These are phyloP conservation scores for Singerocomus rubriflavus DNA, from an alignment of 1,284 basidiomycete genomes.

Conservation along the genomic window DNA sequence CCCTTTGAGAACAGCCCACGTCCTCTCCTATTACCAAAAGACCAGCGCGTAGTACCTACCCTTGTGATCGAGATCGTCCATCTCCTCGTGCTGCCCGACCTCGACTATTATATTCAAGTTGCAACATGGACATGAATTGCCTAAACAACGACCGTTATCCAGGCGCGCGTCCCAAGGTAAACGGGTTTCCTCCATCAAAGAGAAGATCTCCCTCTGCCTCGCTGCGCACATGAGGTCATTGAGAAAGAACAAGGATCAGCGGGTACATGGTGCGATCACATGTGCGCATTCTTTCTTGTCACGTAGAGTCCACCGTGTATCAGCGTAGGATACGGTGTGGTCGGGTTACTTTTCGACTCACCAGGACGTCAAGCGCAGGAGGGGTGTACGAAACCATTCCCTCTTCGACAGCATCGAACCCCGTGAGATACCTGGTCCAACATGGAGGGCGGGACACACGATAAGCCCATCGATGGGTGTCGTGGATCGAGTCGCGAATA, in stretches of 20 bases:
- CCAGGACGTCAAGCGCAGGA: too few relatives aligned
- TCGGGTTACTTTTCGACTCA: constrained; percentile 7
- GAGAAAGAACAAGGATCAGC: constrained; percentile 5
- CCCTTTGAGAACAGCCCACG: too few relatives aligned
- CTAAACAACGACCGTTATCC: constrained; percentile 21
- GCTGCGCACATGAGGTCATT: constrained; percentile 34
- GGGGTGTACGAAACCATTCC: too few relatives aligned
- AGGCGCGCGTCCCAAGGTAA: constrained; percentile 27
- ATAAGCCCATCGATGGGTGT: constrained; percentile 16
- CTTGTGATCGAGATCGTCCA: too few relatives aligned
- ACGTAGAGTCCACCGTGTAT: constrained; percentile 12
- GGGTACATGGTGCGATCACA: constrained; percentile 6
- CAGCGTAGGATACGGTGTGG: neutral
- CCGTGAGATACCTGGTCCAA: neutral
- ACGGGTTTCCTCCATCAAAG: constrained; percentile 26
- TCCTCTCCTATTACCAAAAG: too few relatives aligned
- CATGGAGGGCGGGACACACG: neutral
- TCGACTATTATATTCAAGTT: too few relatives aligned
- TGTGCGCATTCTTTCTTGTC: constrained; percentile 7
- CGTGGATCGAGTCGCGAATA: constrained; percentile 24
- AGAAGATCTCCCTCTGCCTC: constrained; percentile 25
- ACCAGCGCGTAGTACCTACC: too few relatives aligned
- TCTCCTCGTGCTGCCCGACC: too few relatives aligned
- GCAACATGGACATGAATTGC: too few relatives aligned
- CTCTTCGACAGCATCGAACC: constrained; percentile 7